A percentile compares a stretch with the other conserved stretches of the same genome.
phyloP scores from a whole-genome alignment of 225 moss, liverwort and hornwort genomes.

The Polytrichum formosum region DNA sequence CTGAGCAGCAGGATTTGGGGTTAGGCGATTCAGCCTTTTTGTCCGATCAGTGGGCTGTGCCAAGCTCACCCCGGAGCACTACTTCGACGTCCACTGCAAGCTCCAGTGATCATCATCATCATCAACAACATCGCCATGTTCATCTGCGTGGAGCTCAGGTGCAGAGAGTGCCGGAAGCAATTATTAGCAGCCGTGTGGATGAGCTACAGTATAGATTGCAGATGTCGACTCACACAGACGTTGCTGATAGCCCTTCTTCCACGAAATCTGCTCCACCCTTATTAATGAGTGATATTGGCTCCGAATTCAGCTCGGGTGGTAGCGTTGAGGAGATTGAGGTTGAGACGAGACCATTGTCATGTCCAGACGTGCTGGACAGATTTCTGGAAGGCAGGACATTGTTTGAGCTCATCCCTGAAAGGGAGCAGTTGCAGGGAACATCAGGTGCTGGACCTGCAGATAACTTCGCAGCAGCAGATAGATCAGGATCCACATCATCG shows the following conservation, averaged over 20 bases:
- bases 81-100: conserved; percentile 1
- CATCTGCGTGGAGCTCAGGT: conserved; percentile 4
- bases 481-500: background rate
- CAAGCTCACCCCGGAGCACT: conserved; percentile 1
- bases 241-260: background rate
- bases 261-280: conserved; percentile 4
- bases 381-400: conserved; percentile 7
- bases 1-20: conserved; percentile 6
- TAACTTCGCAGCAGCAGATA: background rate
- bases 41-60: conserved; percentile 1
- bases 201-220: background rate
- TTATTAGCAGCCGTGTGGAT: background rate
- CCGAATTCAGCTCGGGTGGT: background rate
- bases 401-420: background rate
- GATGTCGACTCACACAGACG: background rate
- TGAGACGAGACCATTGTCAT: conserved; percentile 9
- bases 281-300: conserved; percentile 9
- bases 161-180: conserved; percentile 5
- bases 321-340: background rate
- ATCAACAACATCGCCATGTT: background rate
- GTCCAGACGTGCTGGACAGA: conserved; percentile 11
- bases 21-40: conserved; percentile 8
- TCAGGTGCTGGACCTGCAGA: background rate
- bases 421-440: background rate
- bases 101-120: conserved; percentile 5